Conservation (phyloP, 202 grass and related monocot species). For the Setaria viridis region DNA sequence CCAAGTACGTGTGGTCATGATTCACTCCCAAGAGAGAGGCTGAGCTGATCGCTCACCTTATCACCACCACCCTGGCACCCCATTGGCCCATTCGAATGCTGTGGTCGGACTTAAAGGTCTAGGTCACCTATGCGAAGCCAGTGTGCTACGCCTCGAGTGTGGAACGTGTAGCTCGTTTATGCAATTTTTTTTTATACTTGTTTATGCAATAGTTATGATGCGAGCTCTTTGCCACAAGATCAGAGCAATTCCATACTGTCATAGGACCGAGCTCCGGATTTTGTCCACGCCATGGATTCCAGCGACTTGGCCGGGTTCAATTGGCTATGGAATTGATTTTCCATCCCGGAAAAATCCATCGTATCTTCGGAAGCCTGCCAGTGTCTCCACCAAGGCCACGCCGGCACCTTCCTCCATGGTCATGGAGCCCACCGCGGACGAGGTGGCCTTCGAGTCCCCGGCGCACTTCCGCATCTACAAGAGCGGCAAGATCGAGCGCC, state of each 20-base stretch:
- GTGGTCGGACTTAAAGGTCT: neutral
- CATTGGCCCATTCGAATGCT: neutral
- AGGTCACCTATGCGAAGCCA: neutral
- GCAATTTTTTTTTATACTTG: neutral
- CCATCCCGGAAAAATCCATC: neutral
- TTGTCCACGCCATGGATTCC: neutral
- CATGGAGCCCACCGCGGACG: slow-evolving; percentile 1
- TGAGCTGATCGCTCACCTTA: slow-evolving; percentile 16
- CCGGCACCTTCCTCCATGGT: slow-evolving; percentile 16
- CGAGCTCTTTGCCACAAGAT: slow-evolving; percentile 6
- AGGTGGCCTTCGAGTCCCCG: slow-evolving; percentile 24
- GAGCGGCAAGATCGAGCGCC: slow-evolving; percentile 52
- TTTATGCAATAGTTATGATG: neutral
- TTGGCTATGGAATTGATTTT: neutral
- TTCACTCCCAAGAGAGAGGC: neutral
- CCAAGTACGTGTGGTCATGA: neutral
- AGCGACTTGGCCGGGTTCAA: neutral
- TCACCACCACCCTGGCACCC: neutral
- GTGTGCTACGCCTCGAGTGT: neutral
- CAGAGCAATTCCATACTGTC: neutral
- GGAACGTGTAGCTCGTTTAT: neutral
- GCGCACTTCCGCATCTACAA: slow-evolving; percentile 42
- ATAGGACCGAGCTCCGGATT: neutral
- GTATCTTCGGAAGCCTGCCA: neutral
- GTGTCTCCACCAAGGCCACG: neutral